These are phyloP conservation scores for Penicillium sp. DNA, from an alignment of 2,329 filamentous ascomycete species.

Conservation along the genomic window DNA sequence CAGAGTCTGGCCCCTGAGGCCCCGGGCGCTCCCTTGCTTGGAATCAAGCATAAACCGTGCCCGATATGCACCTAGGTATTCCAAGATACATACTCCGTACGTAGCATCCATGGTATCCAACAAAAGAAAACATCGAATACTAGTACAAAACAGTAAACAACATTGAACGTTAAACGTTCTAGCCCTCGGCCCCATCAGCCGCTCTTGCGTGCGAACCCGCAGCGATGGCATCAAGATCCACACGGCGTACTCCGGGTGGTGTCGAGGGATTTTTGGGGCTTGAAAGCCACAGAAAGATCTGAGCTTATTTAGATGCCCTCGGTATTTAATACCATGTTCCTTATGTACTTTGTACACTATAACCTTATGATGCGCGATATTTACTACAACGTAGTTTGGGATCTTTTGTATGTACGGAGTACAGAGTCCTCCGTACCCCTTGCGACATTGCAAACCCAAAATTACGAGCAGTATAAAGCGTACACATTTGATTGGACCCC, in stretches of 20 bases:
- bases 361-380: neutral
- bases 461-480: neutral
- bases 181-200: neutral
- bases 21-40: neutral
- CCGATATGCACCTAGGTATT: too few species aligned
- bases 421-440: neutral
- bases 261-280: neutral
- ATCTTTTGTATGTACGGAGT: neutral
- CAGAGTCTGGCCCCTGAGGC: neutral
- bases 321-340: neutral
- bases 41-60: neutral
- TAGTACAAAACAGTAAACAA: neutral
- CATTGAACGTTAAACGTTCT: neutral
- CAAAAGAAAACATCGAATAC: neutral
- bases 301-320: constrained; percentile 3
- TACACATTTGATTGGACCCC: neutral
- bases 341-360: neutral
- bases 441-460: neutral
- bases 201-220: constrained; percentile 15
- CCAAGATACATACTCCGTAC: neutral
- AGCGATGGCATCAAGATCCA: constrained; percentile 11
- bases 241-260: neutral
- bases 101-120: neutral
- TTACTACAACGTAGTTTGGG: too few species aligned
- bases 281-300: constrained; percentile 2